Conservation (phyloP, 73 alveolate species). For the Breviolum minutum region DNA sequence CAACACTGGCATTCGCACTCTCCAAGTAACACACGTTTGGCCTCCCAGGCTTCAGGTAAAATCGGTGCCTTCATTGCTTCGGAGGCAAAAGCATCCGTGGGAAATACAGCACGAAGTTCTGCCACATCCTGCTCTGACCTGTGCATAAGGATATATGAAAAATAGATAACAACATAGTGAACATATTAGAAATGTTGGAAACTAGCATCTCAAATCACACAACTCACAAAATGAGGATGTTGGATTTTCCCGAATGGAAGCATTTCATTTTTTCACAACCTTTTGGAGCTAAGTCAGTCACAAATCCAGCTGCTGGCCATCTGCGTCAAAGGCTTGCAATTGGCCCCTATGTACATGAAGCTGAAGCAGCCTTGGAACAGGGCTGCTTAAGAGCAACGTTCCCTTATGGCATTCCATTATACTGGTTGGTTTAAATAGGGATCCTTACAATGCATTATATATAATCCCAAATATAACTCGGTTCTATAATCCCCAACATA, state of each 20-base stretch:
- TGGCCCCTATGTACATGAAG: constrained; percentile 60
- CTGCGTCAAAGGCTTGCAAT: constrained; percentile 15
- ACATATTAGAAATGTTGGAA: not conserved
- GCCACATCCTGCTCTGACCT: constrained; percentile 51
- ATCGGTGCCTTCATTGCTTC: constrained; percentile 36
- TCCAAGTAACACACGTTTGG: constrained; percentile 12
- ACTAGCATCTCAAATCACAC: not conserved
- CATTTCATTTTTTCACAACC: not conserved
- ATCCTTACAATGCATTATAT: too few species aligned
- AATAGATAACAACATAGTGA: not conserved
- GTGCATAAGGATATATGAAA: not conserved
- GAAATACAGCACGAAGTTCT: constrained; percentile 35
- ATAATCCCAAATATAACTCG: too few species aligned
- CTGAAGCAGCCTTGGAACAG: constrained; percentile 24
- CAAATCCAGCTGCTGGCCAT: constrained; percentile 38
- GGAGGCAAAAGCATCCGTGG: constrained; percentile 25
- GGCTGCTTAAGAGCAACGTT: not conserved
- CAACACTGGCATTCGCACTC: too few species aligned
- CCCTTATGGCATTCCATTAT: not conserved
- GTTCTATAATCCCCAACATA: too few species aligned
- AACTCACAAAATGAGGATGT: not conserved
- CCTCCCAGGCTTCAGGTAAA: constrained; percentile 8
- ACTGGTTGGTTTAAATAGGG: too few species aligned
- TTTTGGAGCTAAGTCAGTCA: not conserved
- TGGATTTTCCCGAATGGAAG: not conserved